Conservation (phyloP, 495 filamentous ascomycete species). For the Podospora comata region DNA sequence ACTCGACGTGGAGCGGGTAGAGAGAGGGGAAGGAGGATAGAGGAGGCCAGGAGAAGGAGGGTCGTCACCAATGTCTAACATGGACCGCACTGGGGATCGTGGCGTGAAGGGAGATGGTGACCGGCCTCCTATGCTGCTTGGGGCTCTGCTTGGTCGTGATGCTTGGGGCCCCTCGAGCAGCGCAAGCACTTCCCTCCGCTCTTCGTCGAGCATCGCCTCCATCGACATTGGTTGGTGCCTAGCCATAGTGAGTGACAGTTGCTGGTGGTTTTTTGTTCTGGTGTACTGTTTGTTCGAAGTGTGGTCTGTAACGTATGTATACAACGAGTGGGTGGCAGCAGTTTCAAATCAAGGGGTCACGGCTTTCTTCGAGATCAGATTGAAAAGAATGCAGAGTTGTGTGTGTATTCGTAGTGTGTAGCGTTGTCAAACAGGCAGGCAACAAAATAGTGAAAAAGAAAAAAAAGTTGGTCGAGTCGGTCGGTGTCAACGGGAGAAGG, state of each 20-base stretch:
- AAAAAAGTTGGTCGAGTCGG: background rate
- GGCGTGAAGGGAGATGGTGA: slow-evolving; percentile 51
- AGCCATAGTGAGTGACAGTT: slow-evolving; percentile 29
- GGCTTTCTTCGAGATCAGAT: background rate
- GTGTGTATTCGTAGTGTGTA: background rate
- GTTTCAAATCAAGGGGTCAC: background rate
- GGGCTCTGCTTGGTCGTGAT: slow-evolving; percentile 33
- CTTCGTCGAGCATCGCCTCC: slow-evolving; percentile 69
- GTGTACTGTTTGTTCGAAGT: background rate
- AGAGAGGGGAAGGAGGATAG: slow-evolving; percentile 11
- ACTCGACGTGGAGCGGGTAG: slow-evolving; percentile 29
- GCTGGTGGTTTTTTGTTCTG: background rate
- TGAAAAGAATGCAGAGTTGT: background rate
- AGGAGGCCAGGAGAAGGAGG: slow-evolving; percentile 24
- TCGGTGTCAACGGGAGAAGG: background rate
- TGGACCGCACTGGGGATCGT: slow-evolving; percentile 54
- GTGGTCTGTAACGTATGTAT: background rate
- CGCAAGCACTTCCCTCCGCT: slow-evolving; percentile 65
- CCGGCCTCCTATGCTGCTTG: slow-evolving; percentile 35
- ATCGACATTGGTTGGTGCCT: slow-evolving; percentile 54
- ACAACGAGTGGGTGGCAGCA: background rate
- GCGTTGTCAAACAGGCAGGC: background rate
- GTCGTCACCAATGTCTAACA: slow-evolving; percentile 51
- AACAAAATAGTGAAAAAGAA: background rate
- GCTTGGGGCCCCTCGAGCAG: slow-evolving; percentile 51